Conservation (phyloP, 2,329 filamentous ascomycete genomes). For the Didymella lethalis region DNA sequence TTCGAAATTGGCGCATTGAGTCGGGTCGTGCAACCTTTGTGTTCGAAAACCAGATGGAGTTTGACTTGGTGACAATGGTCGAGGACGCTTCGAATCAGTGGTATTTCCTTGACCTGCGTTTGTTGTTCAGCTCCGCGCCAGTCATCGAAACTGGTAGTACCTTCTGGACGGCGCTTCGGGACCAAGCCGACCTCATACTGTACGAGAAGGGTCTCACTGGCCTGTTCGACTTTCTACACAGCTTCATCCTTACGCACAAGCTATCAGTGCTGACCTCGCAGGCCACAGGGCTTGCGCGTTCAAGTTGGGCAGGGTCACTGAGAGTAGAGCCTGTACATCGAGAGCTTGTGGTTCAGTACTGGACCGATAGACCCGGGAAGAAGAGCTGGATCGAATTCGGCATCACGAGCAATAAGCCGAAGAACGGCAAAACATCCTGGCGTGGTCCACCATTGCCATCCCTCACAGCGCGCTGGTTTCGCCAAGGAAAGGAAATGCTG, state of each 20-base stretch:
- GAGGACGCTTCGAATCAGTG: conserved; percentile 85
- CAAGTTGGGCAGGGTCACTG: conserved; percentile 79
- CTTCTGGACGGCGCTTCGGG: conserved; percentile 66
- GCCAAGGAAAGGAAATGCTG: conserved; percentile 77
- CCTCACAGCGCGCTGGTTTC: conserved; percentile 80
- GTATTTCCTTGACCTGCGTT: conserved; percentile 92
- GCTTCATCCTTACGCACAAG: conserved; percentile 88
- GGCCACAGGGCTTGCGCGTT: conserved; percentile 71
- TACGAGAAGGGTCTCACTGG: conserved; percentile 74
- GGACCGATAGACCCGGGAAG: conserved; percentile 72
- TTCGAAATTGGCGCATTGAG: conserved; percentile 78
- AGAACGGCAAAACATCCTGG: conserved; percentile 48
- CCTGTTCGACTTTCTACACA: conserved; percentile 87
- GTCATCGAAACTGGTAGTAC: conserved; percentile 64
- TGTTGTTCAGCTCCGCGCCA: conserved; percentile 76
- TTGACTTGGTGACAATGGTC: conserved; percentile 89
- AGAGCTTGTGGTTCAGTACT: conserved; percentile 88
- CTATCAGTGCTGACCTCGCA: conserved; percentile 83
- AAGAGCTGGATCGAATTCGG: conserved; percentile 95
- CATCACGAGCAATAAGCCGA: conserved; percentile 69
- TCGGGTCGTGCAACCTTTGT: conserved; percentile 91
- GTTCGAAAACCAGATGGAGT: conserved; percentile 85
- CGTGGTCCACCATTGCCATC: conserved; percentile 43
- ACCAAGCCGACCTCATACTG: conserved; percentile 74
- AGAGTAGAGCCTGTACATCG: conserved; percentile 82